Conservation (phyloP, 192 early-diverging fungal species). For the Podila epigama region DNA sequence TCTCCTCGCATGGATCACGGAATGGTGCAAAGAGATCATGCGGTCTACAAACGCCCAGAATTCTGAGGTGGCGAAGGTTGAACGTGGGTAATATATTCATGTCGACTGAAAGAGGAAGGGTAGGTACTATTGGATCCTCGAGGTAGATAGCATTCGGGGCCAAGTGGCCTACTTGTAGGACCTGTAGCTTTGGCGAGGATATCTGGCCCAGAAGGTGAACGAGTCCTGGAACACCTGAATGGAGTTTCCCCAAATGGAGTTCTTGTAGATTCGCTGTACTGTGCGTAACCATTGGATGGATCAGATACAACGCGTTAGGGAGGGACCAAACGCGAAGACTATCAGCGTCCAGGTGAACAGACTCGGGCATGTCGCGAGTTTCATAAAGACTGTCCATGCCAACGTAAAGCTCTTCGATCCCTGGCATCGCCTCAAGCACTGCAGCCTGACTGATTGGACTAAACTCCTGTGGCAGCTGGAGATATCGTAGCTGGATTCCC, state of each 20-base stretch:
- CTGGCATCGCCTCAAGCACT: too few relatives aligned
- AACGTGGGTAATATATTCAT: background rate
- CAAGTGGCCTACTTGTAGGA: background rate
- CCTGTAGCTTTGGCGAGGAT: background rate
- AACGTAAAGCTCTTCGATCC: background rate
- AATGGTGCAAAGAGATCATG: background rate
- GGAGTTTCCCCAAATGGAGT: background rate
- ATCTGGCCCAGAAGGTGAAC: background rate
- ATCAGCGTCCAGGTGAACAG: background rate
- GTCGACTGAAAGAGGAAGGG: background rate
- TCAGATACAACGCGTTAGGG: background rate
- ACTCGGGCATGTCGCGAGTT: background rate
- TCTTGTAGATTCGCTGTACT: background rate
- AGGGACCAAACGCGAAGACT: background rate
- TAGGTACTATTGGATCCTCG: background rate
- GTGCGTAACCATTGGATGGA: background rate
- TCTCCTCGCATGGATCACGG: background rate
- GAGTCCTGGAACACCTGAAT: background rate
- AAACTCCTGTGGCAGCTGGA: too few relatives aligned
- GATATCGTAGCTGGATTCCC: too few relatives aligned
- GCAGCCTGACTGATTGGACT: too few relatives aligned
- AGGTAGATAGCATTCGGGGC: background rate
- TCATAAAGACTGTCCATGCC: background rate
- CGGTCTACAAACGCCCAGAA: background rate
- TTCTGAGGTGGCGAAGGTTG: background rate